Evolutionary conservation across 176 grass and related monocot genomes (phyloP).

Genomic region (Raddia distichophylla): DNA sequence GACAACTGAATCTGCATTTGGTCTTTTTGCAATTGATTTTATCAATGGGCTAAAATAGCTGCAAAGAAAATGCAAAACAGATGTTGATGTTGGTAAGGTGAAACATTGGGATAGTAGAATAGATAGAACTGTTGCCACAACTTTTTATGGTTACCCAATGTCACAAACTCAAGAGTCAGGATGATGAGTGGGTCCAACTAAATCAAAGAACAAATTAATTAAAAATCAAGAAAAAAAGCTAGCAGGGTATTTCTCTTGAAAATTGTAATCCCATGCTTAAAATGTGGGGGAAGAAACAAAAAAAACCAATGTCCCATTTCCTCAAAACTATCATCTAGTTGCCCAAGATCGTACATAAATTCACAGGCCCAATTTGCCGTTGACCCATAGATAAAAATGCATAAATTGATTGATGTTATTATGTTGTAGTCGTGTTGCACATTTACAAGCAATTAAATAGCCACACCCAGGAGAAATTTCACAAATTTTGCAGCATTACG

Average conservation of each 20-base stretch:
- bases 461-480: neutral
- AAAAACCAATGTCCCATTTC: neutral
- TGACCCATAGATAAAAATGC: constrained; percentile 24
- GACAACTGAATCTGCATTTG: constrained; percentile 43
- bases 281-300: constrained; percentile 3
- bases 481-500: neutral
- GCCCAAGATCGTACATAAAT: neutral
- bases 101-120: constrained; percentile 8
- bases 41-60: constrained; percentile 95
- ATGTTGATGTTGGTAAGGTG: constrained; percentile 12
- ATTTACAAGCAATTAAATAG: constrained; percentile 1
- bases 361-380: neutral
- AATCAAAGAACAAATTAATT: constrained; percentile 10
- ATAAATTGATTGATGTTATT: neutral
- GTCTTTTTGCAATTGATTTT: constrained; percentile 81
- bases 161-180: constrained; percentile 15
- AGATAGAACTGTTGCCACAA: constrained; percentile 2
- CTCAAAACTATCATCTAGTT: constrained; percentile 1
- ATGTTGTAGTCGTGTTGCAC: neutral
- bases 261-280: neutral
- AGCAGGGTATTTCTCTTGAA: neutral
- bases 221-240: constrained; percentile 7
- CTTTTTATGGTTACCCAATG: neutral
- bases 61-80: constrained; percentile 28
- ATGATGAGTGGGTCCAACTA: neutral